Evolutionary conservation across 1,284 basidiomycete species (phyloP).

Genomic region (Takashimella koratensis): DNA sequence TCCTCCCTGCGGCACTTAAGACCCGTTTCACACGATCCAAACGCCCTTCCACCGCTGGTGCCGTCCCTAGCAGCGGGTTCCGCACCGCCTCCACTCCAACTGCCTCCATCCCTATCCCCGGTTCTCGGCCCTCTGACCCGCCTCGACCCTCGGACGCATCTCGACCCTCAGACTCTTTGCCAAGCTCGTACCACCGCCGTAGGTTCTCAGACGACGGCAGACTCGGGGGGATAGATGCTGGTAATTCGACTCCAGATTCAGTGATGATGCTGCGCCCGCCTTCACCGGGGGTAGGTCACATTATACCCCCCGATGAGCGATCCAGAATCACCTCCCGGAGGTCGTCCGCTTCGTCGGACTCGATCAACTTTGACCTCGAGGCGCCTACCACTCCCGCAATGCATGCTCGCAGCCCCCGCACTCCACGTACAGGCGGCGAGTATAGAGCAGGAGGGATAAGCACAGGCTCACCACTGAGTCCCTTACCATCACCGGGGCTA

Average conservation of each 20-base stretch:
- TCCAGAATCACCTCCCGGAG: slow-evolving; percentile 2
- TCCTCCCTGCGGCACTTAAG: not conserved
- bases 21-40: not conserved
- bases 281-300: slow-evolving; percentile 4
- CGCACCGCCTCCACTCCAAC: no score
- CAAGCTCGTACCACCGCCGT: not conserved
- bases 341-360: not conserved
- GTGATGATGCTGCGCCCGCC: not conserved
- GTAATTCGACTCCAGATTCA: not conserved
- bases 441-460: no score
- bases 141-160: not conserved
- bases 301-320: slow-evolving; percentile 17
- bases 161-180: not conserved
- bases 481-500: not conserved
- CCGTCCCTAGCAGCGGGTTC: not conserved
- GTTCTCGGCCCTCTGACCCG: not conserved
- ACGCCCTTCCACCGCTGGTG: not conserved
- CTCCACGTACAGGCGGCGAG: no score
- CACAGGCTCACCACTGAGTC: not conserved
- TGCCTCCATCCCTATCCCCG: not conserved
- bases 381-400: no score
- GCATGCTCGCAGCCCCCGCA: no score
- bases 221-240: not conserved
- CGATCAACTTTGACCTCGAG: no score
- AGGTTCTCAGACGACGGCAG: not conserved